phyloP scores from a whole-genome alignment of 108 stramenopile genomes.

The Fragilaria radians region DNA sequence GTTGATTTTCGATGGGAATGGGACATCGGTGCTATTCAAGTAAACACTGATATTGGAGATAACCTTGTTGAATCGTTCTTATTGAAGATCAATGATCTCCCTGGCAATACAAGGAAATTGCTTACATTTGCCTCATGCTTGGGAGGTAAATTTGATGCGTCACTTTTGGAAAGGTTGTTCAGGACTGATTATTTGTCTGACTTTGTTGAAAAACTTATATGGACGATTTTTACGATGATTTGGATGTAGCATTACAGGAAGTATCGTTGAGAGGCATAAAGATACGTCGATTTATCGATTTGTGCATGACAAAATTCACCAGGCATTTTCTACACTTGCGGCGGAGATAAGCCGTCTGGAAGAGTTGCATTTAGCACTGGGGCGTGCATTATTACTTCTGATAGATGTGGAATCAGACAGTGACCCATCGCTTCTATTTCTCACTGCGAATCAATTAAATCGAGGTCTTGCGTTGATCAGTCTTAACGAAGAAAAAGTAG shows the following conservation, averaged over 20 bases:
- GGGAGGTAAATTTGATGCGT: conserved; percentile 6
- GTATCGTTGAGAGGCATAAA: neutral
- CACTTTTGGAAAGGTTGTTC: too few species aligned
- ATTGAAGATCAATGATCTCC: neutral
- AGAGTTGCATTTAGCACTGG: conserved; percentile 17
- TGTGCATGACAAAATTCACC: conserved; percentile 34
- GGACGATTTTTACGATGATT: neutral
- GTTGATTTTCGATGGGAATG: conserved; percentile 3
- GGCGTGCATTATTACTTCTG: conserved; percentile 16
- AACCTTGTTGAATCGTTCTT: neutral
- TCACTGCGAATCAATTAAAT: conserved; percentile 35
- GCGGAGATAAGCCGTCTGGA: neutral
- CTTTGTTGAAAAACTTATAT: too few species aligned
- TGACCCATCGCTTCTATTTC: conserved; percentile 29
- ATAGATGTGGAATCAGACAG: neutral
- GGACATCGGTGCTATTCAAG: neutral
- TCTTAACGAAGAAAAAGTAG: neutral
- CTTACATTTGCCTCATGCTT: neutral
- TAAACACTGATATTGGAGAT: neutral
- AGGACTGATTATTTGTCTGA: too few species aligned
- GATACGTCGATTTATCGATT: conserved; percentile 14
- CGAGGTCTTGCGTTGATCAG: conserved; percentile 6
- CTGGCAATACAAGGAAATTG: neutral
- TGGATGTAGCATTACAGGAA: neutral
- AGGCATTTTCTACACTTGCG: conserved; percentile 25